phyloP scores from a whole-genome alignment of 805 yeast species.

The Ogataea salicorniae region DNA sequence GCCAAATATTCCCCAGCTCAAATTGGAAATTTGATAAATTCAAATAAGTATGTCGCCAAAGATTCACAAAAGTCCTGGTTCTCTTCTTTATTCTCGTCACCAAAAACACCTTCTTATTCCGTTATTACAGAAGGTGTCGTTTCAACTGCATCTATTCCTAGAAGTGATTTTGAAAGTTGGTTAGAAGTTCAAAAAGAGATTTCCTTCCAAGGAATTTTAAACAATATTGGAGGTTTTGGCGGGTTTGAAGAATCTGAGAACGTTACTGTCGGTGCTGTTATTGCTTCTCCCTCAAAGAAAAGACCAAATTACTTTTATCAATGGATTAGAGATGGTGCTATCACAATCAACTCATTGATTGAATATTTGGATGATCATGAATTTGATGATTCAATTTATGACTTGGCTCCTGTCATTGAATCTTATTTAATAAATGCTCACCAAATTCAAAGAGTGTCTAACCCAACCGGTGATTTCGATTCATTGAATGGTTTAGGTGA shows the following conservation, averaged over 20 bases:
- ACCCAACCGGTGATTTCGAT: conserved; percentile 61
- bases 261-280: conserved; percentile 62
- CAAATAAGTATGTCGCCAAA: not conserved
- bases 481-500: conserved; percentile 70
- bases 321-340: conserved; percentile 89
- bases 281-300: conserved; percentile 75
- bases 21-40: conserved; percentile 1
- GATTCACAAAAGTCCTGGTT: conserved; percentile 3
- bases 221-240: conserved; percentile 52
- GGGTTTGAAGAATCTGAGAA: conserved; percentile 25
- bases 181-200: conserved; percentile 35
- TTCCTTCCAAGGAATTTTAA: conserved; percentile 42
- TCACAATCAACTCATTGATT: conserved; percentile 63
- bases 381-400: conserved; percentile 20
- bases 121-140: conserved; percentile 15
- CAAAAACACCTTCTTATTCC: conserved; percentile 1
- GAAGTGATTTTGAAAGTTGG: conserved; percentile 46
- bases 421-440: conserved; percentile 57
- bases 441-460: conserved; percentile 58
- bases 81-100: conserved; percentile 1
- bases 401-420: conserved; percentile 35
- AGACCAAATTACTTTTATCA: conserved; percentile 82
- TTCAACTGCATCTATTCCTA: conserved; percentile 22
- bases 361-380: conserved; percentile 44
- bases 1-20: conserved; percentile 9